Conservation (phyloP, 1,139 yeast genomes). For the Candida glucosophila region DNA sequence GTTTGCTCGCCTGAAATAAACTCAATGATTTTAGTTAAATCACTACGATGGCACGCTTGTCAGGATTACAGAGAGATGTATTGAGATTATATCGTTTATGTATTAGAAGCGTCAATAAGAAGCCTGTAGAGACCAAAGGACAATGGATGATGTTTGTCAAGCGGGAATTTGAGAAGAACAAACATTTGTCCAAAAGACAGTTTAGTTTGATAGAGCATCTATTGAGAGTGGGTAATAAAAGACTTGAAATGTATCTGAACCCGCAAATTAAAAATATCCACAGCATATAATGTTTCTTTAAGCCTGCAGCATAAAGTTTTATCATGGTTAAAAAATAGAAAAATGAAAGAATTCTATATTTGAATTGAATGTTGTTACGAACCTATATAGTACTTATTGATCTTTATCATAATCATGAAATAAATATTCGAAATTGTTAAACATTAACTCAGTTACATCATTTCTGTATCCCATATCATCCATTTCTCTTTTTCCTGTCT, state of each 20-base stretch:
- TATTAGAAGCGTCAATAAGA: conserved; percentile 43
- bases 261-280: conserved; percentile 61
- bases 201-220: conserved; percentile 84
- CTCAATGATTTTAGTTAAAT: too few species aligned
- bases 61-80: conserved; percentile 61
- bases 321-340: conserved; percentile 6
- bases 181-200: conserved; percentile 60
- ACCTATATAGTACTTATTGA: conserved; percentile 1
- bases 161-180: conserved; percentile 56
- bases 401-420: conserved; percentile 12
- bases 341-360: too few species aligned
- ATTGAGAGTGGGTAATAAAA: conserved; percentile 64
- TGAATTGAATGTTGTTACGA: neutral
- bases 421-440: conserved; percentile 43
- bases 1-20: too few species aligned
- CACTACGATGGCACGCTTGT: conserved; percentile 30
- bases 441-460: conserved; percentile 67
- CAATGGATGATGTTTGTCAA: conserved; percentile 44
- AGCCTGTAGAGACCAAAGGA: conserved; percentile 38
- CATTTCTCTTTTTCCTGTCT: conserved; percentile 76
- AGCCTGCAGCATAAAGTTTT: neutral
- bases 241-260: conserved; percentile 64
- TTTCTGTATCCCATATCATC: conserved; percentile 79
- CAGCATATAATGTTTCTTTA: conserved; percentile 1
- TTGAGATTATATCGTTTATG: conserved; percentile 54